Percentiles rank a stretch among this genome's conserved stretches.
Evolutionary conservation across 148 eudicot species (phyloP).

Genomic region (Fallopia convolvulus): DNA sequence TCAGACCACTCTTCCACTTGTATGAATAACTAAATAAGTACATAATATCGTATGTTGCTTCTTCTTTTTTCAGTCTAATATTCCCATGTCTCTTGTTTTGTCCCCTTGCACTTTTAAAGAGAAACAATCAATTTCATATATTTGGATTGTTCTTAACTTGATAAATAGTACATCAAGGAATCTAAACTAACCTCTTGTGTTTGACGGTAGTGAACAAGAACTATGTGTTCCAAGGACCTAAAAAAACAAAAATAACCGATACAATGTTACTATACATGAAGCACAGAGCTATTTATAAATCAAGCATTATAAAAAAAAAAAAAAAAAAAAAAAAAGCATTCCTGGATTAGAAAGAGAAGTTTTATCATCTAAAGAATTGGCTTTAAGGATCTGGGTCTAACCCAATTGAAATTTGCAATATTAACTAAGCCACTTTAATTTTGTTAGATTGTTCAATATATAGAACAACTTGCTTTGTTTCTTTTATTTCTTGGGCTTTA

Average conservation of each 20-base stretch:
- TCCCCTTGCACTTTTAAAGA: neutral
- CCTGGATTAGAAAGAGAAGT: neutral
- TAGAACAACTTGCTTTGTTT: neutral
- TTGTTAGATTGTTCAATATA: neutral
- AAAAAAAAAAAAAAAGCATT: neutral
- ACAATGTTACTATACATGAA: neutral
- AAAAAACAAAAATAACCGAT: slow-evolving; percentile 10
- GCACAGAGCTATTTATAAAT: neutral
- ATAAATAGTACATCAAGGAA: neutral
- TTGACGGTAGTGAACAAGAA: slow-evolving; percentile 96
- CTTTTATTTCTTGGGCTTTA: neutral
- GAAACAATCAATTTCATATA: neutral
- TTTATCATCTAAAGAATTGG: neutral
- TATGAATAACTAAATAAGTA: neutral
- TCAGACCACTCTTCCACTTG: neutral
- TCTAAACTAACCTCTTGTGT: slow-evolving; percentile 67
- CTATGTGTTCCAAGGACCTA: slow-evolving; percentile 86
- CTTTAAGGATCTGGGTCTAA: neutral
- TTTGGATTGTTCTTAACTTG: neutral
- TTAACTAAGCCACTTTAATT: neutral
- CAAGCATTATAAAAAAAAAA: neutral
- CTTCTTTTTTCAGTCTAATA: neutral
- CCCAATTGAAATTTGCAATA: neutral
- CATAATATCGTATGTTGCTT: neutral
- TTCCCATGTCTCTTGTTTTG: neutral